Base-by-base conservation (phyloP, 2,329 filamentous ascomycete species). In the Claviceps citrina region DNA sequence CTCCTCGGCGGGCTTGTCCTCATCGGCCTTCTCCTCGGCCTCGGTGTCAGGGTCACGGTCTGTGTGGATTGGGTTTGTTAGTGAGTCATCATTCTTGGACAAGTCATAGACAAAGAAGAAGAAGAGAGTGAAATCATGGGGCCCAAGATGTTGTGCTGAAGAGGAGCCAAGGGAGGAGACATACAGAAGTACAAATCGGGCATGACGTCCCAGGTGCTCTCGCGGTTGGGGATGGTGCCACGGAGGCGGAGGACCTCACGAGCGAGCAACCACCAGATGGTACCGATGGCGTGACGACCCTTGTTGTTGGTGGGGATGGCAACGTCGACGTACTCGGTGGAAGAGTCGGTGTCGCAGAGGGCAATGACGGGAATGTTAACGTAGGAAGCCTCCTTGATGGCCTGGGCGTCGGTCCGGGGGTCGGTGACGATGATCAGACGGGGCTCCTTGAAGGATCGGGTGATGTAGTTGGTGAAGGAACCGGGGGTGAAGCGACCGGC, bases 391-490 rank as follows among this genome's bases (percentile, higher is more conserved):
- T 98, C 91, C 82, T 95, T 96, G 81, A 98, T 98, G 63, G 91
- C 91, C 80, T 98, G 91, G 65, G 91, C 85, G 62, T 98, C 91
- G 74, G 93, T 98, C 71, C 93, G 89, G 59, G 91, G 91, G 69
- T 98, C 91, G 71, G 91, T 98, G 62, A 98, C 91, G 66, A 98
- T 80, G 70, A 98, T 96, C 63, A 98, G 78, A 68, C 93, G 93
- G 64, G 91, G 91, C 77, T 98, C 91, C 81, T 95, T 95, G 86
- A 98, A 98, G 52, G 91, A 96, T 63, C 91, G 89, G 69, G 93
- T 98, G 82, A 98, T 98, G 83, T 98, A 98, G 81, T 98, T 98
- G 78, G 91, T 98, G 82, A 98, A 98, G 70, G 89, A 94, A 84
- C 91, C 91, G 66, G 91, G 91, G 64, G 91, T 98, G 83, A 98